Base-by-base conservation (phyloP, 2,329 filamentous ascomycete species). In the Aspergillus sp. region DNA sequence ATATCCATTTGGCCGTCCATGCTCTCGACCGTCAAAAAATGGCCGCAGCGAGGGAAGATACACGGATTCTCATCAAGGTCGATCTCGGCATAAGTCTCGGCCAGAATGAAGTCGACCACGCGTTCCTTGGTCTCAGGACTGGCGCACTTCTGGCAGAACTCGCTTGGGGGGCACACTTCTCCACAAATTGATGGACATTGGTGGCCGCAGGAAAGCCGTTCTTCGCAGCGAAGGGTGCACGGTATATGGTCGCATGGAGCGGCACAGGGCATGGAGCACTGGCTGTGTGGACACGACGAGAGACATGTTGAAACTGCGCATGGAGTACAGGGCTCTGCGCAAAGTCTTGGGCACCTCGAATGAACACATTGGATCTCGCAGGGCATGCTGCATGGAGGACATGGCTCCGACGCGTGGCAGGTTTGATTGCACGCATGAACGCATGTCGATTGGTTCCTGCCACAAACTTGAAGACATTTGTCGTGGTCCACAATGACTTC, bases 191-290 rank as follows among this genome's bases (percentile, higher is more conserved):
- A 80, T 1, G 83, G 83, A 68, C 66, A 88, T 59, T 72, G 77
- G 60, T 87, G 83, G 0, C 79, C 79, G 57, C 84, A 88, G 0
- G 22, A 15, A 3, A 88, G 62, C 0, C 49, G 13, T 23, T 77
- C 69, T 3, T 68, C 57, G 57, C 85, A 89, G 7, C 84, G 72
- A 54, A 73, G 62, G 1, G 76, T 77, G 60, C 84, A 89, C 1
- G 85, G 85, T 0, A 86, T 58, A 66, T 80, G 77, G 53, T 85
- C 72, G 59, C 84, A 89, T 0, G 85, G 84, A 0, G 78, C 84
- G 0, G 82, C 81, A 51, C 49, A 88, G 15, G 79, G 79, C 71
- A 81, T 73, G 0, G 63, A 63, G 45, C 75, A 79, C 2, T 45
- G 23, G 19, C 58, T 66, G 55, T 86, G 83, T 6, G 72, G 70